phyloP scores from a whole-genome alignment of 2,329 filamentous ascomycete species.

The Lomentospora prolificans region DNA sequence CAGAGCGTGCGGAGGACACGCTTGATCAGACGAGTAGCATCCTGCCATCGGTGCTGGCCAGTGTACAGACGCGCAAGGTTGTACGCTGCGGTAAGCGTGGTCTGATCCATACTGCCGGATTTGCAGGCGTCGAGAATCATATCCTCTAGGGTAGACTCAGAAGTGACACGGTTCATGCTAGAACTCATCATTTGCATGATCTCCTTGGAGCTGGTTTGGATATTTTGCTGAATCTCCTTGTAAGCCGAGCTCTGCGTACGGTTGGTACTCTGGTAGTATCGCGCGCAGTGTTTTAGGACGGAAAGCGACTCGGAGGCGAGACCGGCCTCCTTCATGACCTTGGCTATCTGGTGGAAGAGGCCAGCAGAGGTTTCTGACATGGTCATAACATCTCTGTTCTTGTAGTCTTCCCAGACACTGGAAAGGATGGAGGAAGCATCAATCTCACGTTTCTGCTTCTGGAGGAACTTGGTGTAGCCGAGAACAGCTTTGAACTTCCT shows the following conservation, averaged over 20 bases:
- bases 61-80: slow-evolving; percentile 30
- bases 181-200: slow-evolving; percentile 28
- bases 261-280: slow-evolving; percentile 26
- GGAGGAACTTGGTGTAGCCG: slow-evolving; percentile 36
- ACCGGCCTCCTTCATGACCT: slow-evolving; percentile 34
- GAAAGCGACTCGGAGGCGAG: slow-evolving; percentile 32
- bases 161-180: slow-evolving; percentile 17
- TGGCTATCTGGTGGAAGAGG: slow-evolving; percentile 29
- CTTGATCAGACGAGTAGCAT: slow-evolving; percentile 35
- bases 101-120: slow-evolving; percentile 27
- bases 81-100: slow-evolving; percentile 28
- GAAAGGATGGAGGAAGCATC: slow-evolving; percentile 35
- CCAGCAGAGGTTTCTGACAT: slow-evolving; percentile 26
- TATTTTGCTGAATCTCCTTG: slow-evolving; percentile 31
- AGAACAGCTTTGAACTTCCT: slow-evolving; percentile 34
- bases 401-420: slow-evolving; percentile 38
- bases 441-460: slow-evolving; percentile 29
- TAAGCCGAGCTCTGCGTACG: slow-evolving; percentile 22
- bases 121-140: slow-evolving; percentile 31
- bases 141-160: slow-evolving; percentile 31
- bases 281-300: slow-evolving; percentile 32
- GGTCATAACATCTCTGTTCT: slow-evolving; percentile 27
- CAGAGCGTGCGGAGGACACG: slow-evolving; percentile 33
- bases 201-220: slow-evolving; percentile 29
- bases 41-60: slow-evolving; percentile 33